Evolutionary conservation across 495 filamentous ascomycete species (phyloP), one percentile per base, ranked within the genome.

Genomic region (Achaetomiella virescens): DNA sequence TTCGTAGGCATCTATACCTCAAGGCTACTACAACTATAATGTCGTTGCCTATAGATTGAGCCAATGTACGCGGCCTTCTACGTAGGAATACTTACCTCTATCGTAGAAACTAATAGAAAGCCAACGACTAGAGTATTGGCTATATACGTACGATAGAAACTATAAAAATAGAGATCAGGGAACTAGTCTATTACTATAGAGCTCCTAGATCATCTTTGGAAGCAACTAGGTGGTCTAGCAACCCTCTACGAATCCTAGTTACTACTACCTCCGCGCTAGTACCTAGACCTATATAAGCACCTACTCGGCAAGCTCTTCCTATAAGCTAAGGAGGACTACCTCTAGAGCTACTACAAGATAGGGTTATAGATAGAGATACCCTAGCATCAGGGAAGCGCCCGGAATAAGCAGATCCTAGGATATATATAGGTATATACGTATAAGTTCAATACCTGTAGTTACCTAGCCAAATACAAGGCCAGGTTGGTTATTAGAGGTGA

Each of bases 351-450:
- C 46, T 9, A 21, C 11, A 4, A 57, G 17, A 57, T 50, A 46
- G 18, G 35, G 18, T 57, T 46, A 31, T 57, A 36, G 54, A n/a
- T 6, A 1, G 54, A 50, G 25, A 35, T 50, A 31, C 9, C 27
- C 27, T 9, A 37, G 18, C 14, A 21, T 25, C 42, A 44, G 29
- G n/a, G 35, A 44, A 25, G 22, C 25, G 22, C 33, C 17, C 45
- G 37, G 18, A 10, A 25, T 7, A 24, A 46, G 4, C 41, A 59
- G 42, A 57, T 52, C 31, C 43, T 61, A 3, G 55, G 55, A 17
- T 62, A 49, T 49, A 55, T 46, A 25, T 62, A 46, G 60, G 55
- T 62, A 12, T 62, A 58, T 43, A 50, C 46, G 11, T 62, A 62
- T 22, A 62, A 62, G 25, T 48, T 47, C 25, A 38, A 58, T 33